Base-by-base conservation (phyloP, 2,329 filamentous ascomycete genomes). In the Fusarium pseudoanthophilum region DNA sequence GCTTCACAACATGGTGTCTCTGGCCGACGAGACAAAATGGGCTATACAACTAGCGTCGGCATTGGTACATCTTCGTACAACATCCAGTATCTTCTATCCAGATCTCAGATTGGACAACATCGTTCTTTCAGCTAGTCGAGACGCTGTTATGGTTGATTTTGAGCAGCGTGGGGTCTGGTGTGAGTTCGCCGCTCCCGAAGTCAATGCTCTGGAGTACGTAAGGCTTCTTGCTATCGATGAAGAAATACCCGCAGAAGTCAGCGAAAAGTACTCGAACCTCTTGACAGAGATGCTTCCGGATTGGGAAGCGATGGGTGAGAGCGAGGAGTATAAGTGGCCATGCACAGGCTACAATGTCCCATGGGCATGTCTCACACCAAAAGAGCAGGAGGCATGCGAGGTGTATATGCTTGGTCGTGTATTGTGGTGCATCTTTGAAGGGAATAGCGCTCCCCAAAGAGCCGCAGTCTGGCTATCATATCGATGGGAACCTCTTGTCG, bases 161-260 rank as follows among this genome's bases (percentile, higher is more conserved):
- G 89, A 91, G 79, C 89, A 91, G 78, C 85, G 89, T 37, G 89
- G 89, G 13, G 88, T 90, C 4, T 91, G 89, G 89, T 89, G 86
- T 78, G 87, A 90, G 77, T 91, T 90, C 78, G 87, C 86, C 3
- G 84, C 89, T 2, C 89, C 89, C 1, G 89, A 91, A 76, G 85
- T 91, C 69, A 89, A 90, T 75, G 85, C 86, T 34, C 81, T 91
- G 53, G 88, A 91, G 73, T 90, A 89, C 72, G 76, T 90, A 21
- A 86, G 87, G n/a, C 79, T 89, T 21, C 78, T 91, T 42, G 87
- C 87, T 36, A 81, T 82, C 39, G 85, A 87, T 60, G 84, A 87
- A n/a, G 79, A 83, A 16, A 82, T 87, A 16, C 81, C 85, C 1
- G 72, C 80, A 2, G 77, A 83, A 0, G 68, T 85, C n/a, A 80